Percentiles rank a stretch among this genome's conserved stretches.
These are phyloP conservation scores for Trichothecium roseum DNA, from an alignment of 2,329 filamentous ascomycete species.

Conservation along the genomic window DNA sequence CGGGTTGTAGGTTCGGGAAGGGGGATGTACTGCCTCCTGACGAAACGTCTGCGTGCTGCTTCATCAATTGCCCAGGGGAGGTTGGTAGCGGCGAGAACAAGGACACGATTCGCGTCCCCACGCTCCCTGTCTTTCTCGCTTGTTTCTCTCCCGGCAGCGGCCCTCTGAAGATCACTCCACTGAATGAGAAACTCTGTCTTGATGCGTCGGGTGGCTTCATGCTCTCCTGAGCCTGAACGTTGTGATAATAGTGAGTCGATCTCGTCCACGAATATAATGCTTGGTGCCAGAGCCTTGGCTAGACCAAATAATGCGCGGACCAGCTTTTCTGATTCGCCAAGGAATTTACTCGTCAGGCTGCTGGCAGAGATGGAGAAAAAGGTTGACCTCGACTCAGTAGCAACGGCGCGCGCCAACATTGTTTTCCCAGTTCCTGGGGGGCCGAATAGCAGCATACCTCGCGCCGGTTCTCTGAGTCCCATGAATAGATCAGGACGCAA, in stretches of 20 bases:
- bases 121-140: slow-evolving; percentile 54
- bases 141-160: slow-evolving; percentile 74
- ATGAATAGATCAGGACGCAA: slow-evolving; percentile 91
- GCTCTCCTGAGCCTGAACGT: slow-evolving; percentile 72
- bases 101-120: slow-evolving; percentile 77
- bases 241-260: slow-evolving; percentile 90
- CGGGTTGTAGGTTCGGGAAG: slow-evolving; percentile 78
- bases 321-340: slow-evolving; percentile 93
- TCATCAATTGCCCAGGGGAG: slow-evolving; percentile 97
- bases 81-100: slow-evolving; percentile 93
- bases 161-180: slow-evolving; percentile 88
- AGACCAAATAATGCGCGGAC: slow-evolving; percentile 84
- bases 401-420: slow-evolving; percentile 90
- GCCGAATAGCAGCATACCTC: slow-evolving; percentile 92
- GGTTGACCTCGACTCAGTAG: slow-evolving; percentile 86
- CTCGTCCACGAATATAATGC: slow-evolving; percentile 97
- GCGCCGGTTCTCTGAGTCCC: slow-evolving; percentile 84
- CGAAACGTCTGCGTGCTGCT: slow-evolving; percentile 81
- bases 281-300: slow-evolving; percentile 82
- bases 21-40: slow-evolving; percentile 90
- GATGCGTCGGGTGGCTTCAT: slow-evolving; percentile 86
- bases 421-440: slow-evolving; percentile 98
- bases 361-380: slow-evolving; percentile 97
- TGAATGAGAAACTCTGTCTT: slow-evolving; percentile 98
- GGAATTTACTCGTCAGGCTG: slow-evolving; percentile 88